Conservation (phyloP, 164 flowering plant genomes). For the Kalanchoe fedtschenkoi region DNA sequence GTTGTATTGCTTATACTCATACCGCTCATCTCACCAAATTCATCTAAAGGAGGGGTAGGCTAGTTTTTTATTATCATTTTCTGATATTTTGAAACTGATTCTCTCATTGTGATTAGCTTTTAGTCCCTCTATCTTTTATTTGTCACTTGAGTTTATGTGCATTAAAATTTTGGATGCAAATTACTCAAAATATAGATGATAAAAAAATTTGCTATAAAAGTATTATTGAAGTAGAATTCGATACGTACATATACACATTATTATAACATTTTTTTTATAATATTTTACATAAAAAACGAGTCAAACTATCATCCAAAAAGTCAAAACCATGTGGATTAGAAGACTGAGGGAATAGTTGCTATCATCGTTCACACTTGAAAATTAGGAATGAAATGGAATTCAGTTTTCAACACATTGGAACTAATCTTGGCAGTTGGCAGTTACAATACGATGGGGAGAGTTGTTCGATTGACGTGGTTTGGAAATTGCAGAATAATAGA, state of each 20-base stretch:
- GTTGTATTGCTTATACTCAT: slow-evolving; percentile 95
- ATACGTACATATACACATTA: too few species aligned
- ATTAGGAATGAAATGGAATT: background rate
- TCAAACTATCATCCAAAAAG: too few species aligned
- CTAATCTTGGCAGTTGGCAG: background rate
- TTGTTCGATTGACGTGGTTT: background rate
- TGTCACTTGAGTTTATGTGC: too few species aligned
- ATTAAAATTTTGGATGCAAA: too few species aligned
- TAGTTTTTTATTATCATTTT: background rate
- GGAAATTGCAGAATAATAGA: background rate
- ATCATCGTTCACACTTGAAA: background rate
- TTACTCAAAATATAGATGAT: too few species aligned
- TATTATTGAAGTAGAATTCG: too few species aligned
- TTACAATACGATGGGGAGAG: background rate
- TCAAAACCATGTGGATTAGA: too few species aligned
- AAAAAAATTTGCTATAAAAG: too few species aligned
- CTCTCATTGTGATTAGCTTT: background rate
- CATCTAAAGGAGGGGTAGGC: slow-evolving; percentile 99
- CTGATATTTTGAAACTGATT: background rate
- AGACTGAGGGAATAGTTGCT: too few species aligned
- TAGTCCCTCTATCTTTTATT: too few species aligned
- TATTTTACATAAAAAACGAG: too few species aligned
- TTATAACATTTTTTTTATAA: too few species aligned
- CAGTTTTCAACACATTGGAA: background rate
- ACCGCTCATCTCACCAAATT: slow-evolving; percentile 97